Percentiles rank a stretch among this genome's conserved stretches.
Conservation (phyloP, 2,329 filamentous ascomycete species). For the Fusarium gaditjirri region DNA sequence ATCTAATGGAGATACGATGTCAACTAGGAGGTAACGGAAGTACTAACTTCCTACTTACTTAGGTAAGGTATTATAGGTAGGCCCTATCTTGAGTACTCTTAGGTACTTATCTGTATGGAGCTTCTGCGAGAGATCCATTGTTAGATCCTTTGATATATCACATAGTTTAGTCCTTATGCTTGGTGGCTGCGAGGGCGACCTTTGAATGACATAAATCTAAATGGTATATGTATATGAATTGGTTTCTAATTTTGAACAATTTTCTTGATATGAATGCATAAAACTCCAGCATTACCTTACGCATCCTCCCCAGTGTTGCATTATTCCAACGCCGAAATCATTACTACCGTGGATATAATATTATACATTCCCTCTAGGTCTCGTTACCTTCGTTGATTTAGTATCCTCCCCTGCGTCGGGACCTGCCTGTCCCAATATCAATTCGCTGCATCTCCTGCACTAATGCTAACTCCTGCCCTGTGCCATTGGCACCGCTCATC, state of each 20-base stretch:
- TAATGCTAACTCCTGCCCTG: constrained; percentile 65
- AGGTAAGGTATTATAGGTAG: neutral
- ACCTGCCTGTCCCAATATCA: constrained; percentile 71
- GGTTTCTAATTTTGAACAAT: constrained; percentile 15
- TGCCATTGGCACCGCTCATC: constrained; percentile 58
- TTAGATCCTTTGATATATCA: neutral
- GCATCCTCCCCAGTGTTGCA: constrained; percentile 7
- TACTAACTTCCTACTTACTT: too few species aligned
- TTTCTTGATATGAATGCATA: neutral
- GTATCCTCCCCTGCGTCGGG: constrained; percentile 61
- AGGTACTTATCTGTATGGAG: neutral
- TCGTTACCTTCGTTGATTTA: constrained; percentile 43
- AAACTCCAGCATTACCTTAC: constrained; percentile 27
- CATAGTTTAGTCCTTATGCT: neutral
- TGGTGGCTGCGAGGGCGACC: neutral
- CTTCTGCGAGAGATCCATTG: neutral
- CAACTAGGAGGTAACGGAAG: neutral
- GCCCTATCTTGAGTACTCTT: neutral
- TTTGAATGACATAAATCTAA: neutral
- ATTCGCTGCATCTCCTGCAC: constrained; percentile 77
- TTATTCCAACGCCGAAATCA: constrained; percentile 35
- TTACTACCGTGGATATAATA: constrained; percentile 29
- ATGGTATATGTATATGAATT: constrained; percentile 5
- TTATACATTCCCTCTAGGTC: constrained; percentile 38
- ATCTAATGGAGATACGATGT: neutral